Base-by-base conservation (phyloP, 108 stramenopile genomes). In the Schizochytrium sp. region DNA sequence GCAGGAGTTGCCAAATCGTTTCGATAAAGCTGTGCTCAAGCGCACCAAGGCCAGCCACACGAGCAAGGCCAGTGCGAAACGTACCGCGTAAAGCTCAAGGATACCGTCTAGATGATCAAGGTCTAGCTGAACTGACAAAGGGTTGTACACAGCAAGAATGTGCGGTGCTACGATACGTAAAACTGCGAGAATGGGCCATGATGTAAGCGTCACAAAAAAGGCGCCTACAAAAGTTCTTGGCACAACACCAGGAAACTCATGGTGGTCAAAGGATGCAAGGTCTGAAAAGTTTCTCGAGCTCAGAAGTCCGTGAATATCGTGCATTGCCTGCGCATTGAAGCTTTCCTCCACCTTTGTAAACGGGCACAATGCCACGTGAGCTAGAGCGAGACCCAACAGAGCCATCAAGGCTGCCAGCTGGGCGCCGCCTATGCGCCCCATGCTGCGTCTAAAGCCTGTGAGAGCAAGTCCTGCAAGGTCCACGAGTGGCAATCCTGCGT, bases 301-400 rank as follows among this genome's bases (percentile, higher is more conserved):
- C 57, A 56, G 61, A 95, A 90, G 95, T 90, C 95, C 95, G 58
- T 94, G 94, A 57, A 96, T 87, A 92, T 99, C 98, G 90, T 98
- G 96, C 2, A 95, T 93, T 40, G 98, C 99, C 94, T 99, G 99
- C 57, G 97, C 91, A 89, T 97, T 96, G 91, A 99, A 99, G 69
- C 95, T 96, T 90, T 99, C 99, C 90, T 99, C 99, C n/a, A 99
- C 98, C 90, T 99, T 99, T 88, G 95, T 97, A 40, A 83, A 83
- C 76, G 76, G 76, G 76, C 76, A 47, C 53, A 55, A 5, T 5
- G 53, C 76, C 76, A 55, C 76, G 76, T 83, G 76, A 47, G 53
- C 15, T 53, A 40, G 38, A 8, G 76, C 76, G 47, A 83, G 47
- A 5, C 38, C 76, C 76, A 83, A 40, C 7, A 55, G 50, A 10